These are phyloP conservation scores for Cyclospora cayetanensis DNA, from an alignment of 169 alveolate species.

Conservation along the genomic window DNA sequence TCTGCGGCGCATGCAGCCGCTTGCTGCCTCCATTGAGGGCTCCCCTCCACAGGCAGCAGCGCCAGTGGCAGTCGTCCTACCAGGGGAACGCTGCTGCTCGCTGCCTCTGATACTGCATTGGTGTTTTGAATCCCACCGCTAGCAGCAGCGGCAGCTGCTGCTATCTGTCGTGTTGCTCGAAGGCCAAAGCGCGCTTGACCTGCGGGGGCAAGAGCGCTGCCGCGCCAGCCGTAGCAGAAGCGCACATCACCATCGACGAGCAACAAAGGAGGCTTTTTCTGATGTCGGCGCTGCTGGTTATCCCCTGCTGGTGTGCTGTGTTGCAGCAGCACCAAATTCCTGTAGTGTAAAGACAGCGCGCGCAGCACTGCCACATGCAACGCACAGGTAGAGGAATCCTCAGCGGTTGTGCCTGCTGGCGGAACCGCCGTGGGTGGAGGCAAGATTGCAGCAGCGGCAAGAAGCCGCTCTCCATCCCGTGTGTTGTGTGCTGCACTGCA, in stretches of 20 bases:
- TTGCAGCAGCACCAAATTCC: neutral
- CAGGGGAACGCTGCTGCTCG: neutral
- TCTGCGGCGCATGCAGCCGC: neutral
- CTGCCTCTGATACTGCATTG: neutral
- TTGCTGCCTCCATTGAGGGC: neutral
- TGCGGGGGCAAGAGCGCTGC: neutral
- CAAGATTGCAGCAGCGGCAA: neutral
- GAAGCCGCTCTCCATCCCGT: neutral
- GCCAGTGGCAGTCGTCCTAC: neutral
- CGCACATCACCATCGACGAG: neutral
- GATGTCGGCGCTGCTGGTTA: neutral
- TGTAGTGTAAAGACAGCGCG: neutral
- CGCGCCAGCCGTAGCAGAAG: neutral
- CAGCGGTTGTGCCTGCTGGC: neutral
- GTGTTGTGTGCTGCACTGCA: neutral
- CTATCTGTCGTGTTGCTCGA: neutral
- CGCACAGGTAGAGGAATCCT: neutral
- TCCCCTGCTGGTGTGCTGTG: neutral
- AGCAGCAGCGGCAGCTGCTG: neutral
- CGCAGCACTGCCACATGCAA: neutral
- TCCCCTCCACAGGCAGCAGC: neutral
- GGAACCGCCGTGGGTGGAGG: neutral
- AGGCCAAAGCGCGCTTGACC: neutral
- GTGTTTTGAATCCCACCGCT: too few species aligned
- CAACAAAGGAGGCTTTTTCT: neutral